phyloP scores from a whole-genome alignment of 495 filamentous ascomycete genomes.

The Parmelia sp. region DNA sequence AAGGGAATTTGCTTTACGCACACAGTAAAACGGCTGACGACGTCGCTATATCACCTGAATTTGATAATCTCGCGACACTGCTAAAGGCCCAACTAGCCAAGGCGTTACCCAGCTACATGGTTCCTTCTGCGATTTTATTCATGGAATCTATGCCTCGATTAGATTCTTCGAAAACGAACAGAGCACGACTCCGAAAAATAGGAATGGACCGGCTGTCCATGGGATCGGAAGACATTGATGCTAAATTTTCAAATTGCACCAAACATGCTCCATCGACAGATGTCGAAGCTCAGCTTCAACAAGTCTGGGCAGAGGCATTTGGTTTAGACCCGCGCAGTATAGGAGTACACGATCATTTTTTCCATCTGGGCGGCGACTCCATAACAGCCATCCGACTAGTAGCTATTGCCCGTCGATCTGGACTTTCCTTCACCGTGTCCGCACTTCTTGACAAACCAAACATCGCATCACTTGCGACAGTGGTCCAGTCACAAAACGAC shows the following conservation, averaged over 20 bases:
- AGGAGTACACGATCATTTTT: constrained; percentile 43
- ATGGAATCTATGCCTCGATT: constrained; percentile 41
- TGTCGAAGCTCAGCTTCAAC: constrained; percentile 30
- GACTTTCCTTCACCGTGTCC: constrained; percentile 36
- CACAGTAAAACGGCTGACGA: no score
- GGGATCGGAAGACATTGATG: no score
- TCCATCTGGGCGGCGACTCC: constrained; percentile 52
- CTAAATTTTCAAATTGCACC: no score
- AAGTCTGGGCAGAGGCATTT: constrained; percentile 35
- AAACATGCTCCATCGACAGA: not conserved
- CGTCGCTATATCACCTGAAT: no score
- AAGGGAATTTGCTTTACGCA: no score
- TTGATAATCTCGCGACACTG: not conserved
- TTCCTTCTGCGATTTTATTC: constrained; percentile 43
- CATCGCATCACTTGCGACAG: not conserved
- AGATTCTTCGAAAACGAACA: constrained; percentile 46
- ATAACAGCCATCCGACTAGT: constrained; percentile 53
- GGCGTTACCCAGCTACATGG: constrained; percentile 38
- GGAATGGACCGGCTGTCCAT: no score
- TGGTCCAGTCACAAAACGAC: not conserved
- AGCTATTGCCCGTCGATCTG: constrained; percentile 33
- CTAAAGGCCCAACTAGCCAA: constrained; percentile 9
- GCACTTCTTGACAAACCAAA: constrained; percentile 40
- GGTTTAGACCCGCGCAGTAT: constrained; percentile 31
- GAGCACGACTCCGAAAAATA: constrained; percentile 35